phyloP scores from a whole-genome alignment of 179 eudicot genomes.

The Silene vulgaris region DNA sequence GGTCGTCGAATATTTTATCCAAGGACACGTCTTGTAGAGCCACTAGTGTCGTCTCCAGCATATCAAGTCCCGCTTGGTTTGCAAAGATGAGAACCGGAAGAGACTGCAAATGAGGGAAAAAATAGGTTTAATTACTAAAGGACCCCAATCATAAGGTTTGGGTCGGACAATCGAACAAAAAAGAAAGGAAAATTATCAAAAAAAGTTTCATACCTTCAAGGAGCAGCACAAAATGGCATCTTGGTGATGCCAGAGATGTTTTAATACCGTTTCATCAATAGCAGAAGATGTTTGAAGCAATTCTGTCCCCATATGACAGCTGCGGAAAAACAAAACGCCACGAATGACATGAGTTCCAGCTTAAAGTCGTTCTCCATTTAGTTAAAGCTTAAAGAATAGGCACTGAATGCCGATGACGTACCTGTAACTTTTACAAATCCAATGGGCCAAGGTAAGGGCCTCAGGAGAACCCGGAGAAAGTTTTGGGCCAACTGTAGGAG shows the following conservation, averaged over 20 bases:
- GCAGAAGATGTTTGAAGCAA: constrained; percentile 33
- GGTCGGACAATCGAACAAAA: too few relatives aligned
- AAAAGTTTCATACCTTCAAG: constrained; percentile 34
- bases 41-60: constrained; percentile 44
- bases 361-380: neutral
- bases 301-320: constrained; percentile 37
- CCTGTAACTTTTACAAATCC: constrained; percentile 54
- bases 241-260: constrained; percentile 46
- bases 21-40: constrained; percentile 40
- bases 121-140: neutral
- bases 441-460: constrained; percentile 46
- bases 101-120: constrained; percentile 32
- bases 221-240: constrained; percentile 53
- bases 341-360: neutral
- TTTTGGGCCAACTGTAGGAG: constrained; percentile 35
- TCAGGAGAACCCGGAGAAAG: constrained; percentile 44
- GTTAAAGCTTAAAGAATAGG: neutral
- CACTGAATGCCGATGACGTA: constrained; percentile 17
- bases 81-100: constrained; percentile 45
- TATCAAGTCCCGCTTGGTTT: constrained; percentile 45
- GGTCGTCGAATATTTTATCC: constrained; percentile 38
- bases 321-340: constrained; percentile 16
- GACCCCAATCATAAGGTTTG: too few relatives aligned
- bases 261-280: constrained; percentile 36
- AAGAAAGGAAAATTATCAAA: neutral